Evolutionary conservation across 257 asterid species (phyloP).

Genomic region (Verbena officinalis): DNA sequence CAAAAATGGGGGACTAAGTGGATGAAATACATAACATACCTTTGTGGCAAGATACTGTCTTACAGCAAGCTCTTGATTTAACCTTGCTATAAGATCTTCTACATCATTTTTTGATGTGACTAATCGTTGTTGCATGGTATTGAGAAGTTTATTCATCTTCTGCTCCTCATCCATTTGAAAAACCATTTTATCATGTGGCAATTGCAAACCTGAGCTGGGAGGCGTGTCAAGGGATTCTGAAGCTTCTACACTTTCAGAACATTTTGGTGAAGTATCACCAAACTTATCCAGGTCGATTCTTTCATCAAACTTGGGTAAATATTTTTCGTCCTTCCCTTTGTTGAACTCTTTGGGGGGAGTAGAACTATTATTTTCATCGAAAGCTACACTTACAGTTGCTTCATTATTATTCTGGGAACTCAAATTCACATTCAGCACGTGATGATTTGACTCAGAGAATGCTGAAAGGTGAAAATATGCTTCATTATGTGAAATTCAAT

Average conservation of each 20-base stretch:
- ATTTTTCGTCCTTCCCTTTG: slow-evolving; percentile 29
- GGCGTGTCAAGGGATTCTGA: slow-evolving; percentile 20
- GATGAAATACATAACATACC: slow-evolving; percentile 40
- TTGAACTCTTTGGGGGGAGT: slow-evolving; percentile 28
- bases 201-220: slow-evolving; percentile 35
- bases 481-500: slow-evolving; percentile 1
- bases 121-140: slow-evolving; percentile 43
- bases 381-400: slow-evolving; percentile 35
- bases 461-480: slow-evolving; percentile 47
- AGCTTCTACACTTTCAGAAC: slow-evolving; percentile 40
- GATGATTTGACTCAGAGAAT: slow-evolving; percentile 50
- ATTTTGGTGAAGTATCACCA: slow-evolving; percentile 32
- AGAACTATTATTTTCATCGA: slow-evolving; percentile 26
- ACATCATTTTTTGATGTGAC: slow-evolving; percentile 53
- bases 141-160: slow-evolving; percentile 49
- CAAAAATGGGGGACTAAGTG: neutral
- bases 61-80: slow-evolving; percentile 60
- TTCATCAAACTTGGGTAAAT: slow-evolving; percentile 18
- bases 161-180: slow-evolving; percentile 49
- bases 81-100: slow-evolving; percentile 59
- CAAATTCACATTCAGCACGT: slow-evolving; percentile 28
- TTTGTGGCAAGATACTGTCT: slow-evolving; percentile 53
- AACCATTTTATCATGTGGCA: slow-evolving; percentile 31
- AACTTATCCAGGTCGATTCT: slow-evolving; percentile 13
- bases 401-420: slow-evolving; percentile 13